A percentile compares a stretch with the other conserved stretches of the same genome.
Evolutionary conservation across 352 stramenopile genomes (phyloP).

Genomic region (Globisporangium camurandrum): DNA sequence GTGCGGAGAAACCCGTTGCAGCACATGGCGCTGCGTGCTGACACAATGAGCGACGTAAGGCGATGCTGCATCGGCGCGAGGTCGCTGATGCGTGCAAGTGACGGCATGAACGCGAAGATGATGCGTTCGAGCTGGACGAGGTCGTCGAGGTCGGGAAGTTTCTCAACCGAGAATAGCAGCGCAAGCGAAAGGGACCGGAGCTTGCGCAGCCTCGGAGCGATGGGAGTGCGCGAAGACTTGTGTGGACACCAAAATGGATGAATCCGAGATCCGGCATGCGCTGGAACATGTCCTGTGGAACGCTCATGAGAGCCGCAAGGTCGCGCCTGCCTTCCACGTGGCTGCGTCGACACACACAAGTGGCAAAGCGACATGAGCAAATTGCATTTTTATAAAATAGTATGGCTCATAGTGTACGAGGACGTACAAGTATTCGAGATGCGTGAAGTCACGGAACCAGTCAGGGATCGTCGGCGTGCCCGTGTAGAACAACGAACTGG

Average conservation of each 20-base stretch:
- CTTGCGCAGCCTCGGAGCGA: constrained; percentile 18
- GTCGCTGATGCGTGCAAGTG: constrained; percentile 17
- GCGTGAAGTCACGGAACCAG: constrained; percentile 20
- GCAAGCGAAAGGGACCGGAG: constrained; percentile 22
- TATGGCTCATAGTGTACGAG: background rate
- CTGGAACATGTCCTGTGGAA: constrained; percentile 21
- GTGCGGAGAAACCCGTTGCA: constrained; percentile 26
- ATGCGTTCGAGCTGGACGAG: constrained; percentile 20
- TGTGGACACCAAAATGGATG: constrained; percentile 21
- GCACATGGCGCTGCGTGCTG: constrained; percentile 9
- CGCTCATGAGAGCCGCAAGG: constrained; percentile 8
- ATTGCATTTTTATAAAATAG: no score
- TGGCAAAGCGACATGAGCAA: no score
- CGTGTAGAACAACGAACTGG: constrained; percentile 23
- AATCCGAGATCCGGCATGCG: constrained; percentile 23
- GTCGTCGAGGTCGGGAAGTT: constrained; percentile 15
- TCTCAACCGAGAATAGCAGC: constrained; percentile 9
- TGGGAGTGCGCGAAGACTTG: constrained; percentile 12
- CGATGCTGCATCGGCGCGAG: constrained; percentile 9
- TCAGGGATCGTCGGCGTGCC: constrained; percentile 16
- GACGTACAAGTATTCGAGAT: constrained; percentile 27
- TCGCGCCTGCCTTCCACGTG: constrained; percentile 24
- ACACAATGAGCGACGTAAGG: constrained; percentile 13
- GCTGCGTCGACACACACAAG: no score
- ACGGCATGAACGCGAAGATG: constrained; percentile 9